Percentiles rank a stretch among this genome's conserved stretches.
Evolutionary conservation across 225 moss, liverwort and hornwort genomes (phyloP).

Genomic region (Asterella californica): DNA sequence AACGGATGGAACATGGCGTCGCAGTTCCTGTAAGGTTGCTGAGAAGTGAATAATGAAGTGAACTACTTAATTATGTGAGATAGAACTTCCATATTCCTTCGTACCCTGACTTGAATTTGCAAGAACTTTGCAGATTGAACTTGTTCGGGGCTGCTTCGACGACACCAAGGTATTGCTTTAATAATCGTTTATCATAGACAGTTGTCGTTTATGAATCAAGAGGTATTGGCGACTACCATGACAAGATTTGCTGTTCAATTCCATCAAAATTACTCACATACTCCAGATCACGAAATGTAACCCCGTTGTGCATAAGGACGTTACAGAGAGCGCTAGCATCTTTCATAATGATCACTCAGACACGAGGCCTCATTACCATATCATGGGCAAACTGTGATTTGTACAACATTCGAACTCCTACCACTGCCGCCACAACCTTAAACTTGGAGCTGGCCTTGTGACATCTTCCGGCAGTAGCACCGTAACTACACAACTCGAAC

Average conservation of each 20-base stretch:
- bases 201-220: not conserved
- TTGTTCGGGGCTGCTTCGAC: slow-evolving; percentile 74
- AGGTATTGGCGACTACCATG: not conserved
- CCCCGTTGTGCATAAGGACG: not conserved
- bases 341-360: too few species aligned
- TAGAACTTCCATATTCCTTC: not conserved
- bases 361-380: too few species aligned
- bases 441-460: slow-evolving; percentile 13
- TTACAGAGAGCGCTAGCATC: too few species aligned
- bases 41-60: too few species aligned
- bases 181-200: too few species aligned
- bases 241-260: not conserved
- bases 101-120: not conserved
- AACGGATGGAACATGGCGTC: too few species aligned
- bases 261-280: not conserved
- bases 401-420: too few species aligned
- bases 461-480: not conserved
- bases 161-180: slow-evolving; percentile 63
- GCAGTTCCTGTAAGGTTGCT: not conserved
- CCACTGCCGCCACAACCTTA: not conserved
- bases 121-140: slow-evolving; percentile 48
- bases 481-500: too few species aligned
- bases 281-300: not conserved
- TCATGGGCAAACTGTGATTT: too few species aligned
- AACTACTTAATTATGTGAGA: too few species aligned